Conservation (phyloP, 306 rosid species). For the Gastrolobium villosum region DNA sequence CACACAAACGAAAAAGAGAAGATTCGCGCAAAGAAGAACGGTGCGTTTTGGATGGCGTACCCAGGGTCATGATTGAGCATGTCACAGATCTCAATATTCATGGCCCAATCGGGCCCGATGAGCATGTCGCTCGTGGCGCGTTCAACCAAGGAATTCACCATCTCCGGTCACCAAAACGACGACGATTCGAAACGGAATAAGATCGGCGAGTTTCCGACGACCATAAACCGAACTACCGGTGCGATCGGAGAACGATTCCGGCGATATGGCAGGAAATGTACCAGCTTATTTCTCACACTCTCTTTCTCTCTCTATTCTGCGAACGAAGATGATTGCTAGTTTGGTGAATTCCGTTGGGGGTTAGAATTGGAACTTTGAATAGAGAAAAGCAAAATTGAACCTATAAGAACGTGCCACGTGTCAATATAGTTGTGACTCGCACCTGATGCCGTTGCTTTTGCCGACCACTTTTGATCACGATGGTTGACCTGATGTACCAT, state of each 20-base stretch:
- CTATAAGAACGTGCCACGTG: constrained; percentile 52
- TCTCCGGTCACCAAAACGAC: constrained; percentile 47
- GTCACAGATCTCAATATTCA: constrained; percentile 98
- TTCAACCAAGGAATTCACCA: constrained; percentile 96
- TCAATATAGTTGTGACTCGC: constrained; percentile 26
- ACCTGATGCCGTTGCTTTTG: constrained; percentile 44
- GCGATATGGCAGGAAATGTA: constrained; percentile 29
- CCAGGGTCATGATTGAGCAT: constrained; percentile 95
- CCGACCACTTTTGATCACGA: constrained; percentile 47
- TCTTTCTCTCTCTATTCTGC: constrained; percentile 12
- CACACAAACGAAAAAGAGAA: neutral
- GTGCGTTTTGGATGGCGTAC: constrained; percentile 56
- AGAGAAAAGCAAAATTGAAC: neutral
- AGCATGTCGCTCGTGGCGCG: constrained; percentile 99
- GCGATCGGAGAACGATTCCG: constrained; percentile 54
- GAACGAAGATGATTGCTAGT: constrained; percentile 42
- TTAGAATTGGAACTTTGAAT: constrained; percentile 30
- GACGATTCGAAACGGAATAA: constrained; percentile 42
- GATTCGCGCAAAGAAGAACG: neutral
- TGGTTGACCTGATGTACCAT: neutral
- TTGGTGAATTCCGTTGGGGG: constrained; percentile 48
- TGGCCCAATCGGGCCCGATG: constrained; percentile 99
- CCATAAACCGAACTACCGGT: constrained; percentile 37
- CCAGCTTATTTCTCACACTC: constrained; percentile 17
- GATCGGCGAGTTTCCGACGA: constrained; percentile 48